phyloP scores from a whole-genome alignment of 2,329 filamentous ascomycete species.

The Byssothecium circinans region DNA sequence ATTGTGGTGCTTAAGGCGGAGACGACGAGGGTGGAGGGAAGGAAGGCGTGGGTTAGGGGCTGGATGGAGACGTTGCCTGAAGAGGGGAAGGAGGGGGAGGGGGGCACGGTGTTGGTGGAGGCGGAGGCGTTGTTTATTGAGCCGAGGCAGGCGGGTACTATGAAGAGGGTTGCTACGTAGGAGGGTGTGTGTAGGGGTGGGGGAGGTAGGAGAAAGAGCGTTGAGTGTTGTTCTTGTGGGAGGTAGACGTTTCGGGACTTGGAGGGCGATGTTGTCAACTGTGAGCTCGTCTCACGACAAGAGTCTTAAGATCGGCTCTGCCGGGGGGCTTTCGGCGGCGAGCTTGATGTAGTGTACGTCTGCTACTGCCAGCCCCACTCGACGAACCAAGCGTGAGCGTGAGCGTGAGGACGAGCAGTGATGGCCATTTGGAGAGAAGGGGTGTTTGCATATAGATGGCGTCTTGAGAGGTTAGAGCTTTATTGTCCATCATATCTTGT shows the following conservation, averaged over 20 bases:
- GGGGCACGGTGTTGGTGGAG: conserved; percentile 71
- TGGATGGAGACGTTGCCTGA: conserved; percentile 79
- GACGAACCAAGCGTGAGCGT: too few relatives aligned
- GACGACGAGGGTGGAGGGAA: conserved; percentile 83
- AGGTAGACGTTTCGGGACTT: too few relatives aligned
- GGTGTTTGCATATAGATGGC: neutral
- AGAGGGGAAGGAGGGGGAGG: conserved; percentile 66
- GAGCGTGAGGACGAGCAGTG: too few relatives aligned
- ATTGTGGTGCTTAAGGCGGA: conserved; percentile 78
- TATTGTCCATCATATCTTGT: too few relatives aligned
- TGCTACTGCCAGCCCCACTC: too few relatives aligned
- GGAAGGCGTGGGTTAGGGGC: conserved; percentile 93
- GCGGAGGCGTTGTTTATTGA: conserved; percentile 87
- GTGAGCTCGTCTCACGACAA: too few relatives aligned
- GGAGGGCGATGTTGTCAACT: too few relatives aligned
- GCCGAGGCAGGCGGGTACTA: conserved; percentile 71
- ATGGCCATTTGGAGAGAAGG: neutral
- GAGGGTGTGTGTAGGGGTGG: neutral
- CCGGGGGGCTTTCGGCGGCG: too few relatives aligned
- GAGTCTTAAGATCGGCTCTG: too few relatives aligned
- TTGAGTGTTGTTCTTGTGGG: too few relatives aligned
- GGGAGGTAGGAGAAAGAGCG: neutral
- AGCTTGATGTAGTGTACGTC: too few relatives aligned
- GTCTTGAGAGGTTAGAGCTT: neutral
- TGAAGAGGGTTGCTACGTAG: conserved; percentile 34